Evolutionary conservation across 2,329 filamentous ascomycete genomes (phyloP).

Genomic region (Cladosporium sphaerospermum): DNA sequence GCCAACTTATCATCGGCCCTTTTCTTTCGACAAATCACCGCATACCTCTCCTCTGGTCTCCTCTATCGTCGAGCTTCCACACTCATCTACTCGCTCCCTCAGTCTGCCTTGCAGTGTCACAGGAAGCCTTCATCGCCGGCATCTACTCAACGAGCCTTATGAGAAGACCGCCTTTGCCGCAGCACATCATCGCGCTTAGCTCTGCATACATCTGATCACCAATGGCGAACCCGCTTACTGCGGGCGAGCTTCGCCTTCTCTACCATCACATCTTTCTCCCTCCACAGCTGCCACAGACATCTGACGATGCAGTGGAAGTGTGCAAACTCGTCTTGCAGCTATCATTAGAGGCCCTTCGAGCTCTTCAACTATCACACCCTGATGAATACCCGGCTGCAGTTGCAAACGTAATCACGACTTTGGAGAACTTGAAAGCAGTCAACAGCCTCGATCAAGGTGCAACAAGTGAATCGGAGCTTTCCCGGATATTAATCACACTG

Average conservation of each 20-base stretch:
- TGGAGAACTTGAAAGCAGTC: background rate
- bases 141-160: too few relatives aligned
- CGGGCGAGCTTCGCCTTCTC: slow-evolving; percentile 9
- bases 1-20: too few relatives aligned
- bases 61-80: too few relatives aligned
- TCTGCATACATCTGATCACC: too few relatives aligned
- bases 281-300: slow-evolving; percentile 33
- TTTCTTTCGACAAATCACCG: too few relatives aligned
- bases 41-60: too few relatives aligned
- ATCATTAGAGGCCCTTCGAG: slow-evolving; percentile 12
- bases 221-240: background rate
- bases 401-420: slow-evolving; percentile 20
- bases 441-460: background rate
- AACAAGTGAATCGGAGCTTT: background rate
- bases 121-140: too few relatives aligned
- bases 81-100: too few relatives aligned
- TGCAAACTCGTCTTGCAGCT: background rate
- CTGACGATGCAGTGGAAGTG: slow-evolving; percentile 25
- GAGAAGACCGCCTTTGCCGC: too few relatives aligned
- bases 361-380: background rate
- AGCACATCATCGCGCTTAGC: too few relatives aligned
- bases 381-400: slow-evolving; percentile 20
- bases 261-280: slow-evolving; percentile 42
- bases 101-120: too few relatives aligned
- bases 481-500: background rate